These are phyloP conservation scores for Desmodesmus armatus DNA, from an alignment of 139 green algal genomes.

Conservation along the genomic window DNA sequence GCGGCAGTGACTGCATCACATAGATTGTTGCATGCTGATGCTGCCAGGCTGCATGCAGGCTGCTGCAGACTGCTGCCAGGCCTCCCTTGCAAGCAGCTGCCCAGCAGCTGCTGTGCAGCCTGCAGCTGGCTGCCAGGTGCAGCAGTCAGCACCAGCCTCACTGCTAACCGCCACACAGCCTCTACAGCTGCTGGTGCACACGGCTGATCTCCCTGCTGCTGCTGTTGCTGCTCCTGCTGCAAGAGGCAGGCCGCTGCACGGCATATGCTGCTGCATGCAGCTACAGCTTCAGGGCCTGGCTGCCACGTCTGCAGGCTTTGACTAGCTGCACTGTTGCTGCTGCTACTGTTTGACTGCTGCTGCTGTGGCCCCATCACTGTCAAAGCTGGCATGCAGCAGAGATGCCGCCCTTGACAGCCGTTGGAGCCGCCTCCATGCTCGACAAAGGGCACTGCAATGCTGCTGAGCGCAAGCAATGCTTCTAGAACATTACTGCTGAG, in stretches of 20 bases:
- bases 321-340: not conserved
- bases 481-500: conserved; percentile 31
- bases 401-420: not conserved
- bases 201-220: conserved; percentile 8
- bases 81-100: not conserved
- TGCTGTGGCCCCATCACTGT: not conserved
- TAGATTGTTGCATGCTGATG: conserved; percentile 9
- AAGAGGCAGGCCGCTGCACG: not conserved
- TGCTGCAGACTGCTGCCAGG: not conserved
- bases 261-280: conserved; percentile 29
- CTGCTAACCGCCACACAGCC: not conserved
- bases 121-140: conserved; percentile 16
- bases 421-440: not conserved
- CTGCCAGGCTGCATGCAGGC: not conserved
- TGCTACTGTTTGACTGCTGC: conserved; percentile 16
- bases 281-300: conserved; percentile 18
- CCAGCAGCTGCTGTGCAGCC: conserved; percentile 22
- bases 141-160: conserved; percentile 41
- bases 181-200: too few relatives aligned
- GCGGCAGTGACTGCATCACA: not conserved
- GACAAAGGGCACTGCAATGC: conserved; percentile 25
- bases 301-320: not conserved
- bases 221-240: conserved; percentile 27
- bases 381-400: conserved; percentile 10
- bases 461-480: conserved; percentile 23